phyloP scores from a whole-genome alignment of 306 rosid species.

The Begonia loranthoides region DNA sequence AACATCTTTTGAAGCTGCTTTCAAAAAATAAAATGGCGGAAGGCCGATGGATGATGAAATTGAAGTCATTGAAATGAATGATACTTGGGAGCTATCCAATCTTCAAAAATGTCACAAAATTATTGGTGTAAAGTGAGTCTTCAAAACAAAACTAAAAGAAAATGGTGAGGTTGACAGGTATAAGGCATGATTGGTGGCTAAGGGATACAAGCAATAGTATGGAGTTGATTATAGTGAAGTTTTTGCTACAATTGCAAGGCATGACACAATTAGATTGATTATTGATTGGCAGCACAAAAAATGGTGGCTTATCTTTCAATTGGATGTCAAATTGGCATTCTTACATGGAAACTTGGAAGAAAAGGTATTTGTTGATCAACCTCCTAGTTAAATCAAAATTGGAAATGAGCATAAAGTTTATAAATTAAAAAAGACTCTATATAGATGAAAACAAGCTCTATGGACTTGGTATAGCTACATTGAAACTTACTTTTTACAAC shows the following conservation, averaged over 20 bases:
- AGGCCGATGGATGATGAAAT: no score
- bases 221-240: not conserved
- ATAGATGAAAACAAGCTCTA: not conserved
- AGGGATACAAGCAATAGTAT: not conserved
- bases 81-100: not conserved
- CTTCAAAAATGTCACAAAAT: not conserved
- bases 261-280: no score
- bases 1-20: not conserved
- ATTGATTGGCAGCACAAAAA: no score
- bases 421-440: not conserved
- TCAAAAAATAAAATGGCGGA: not conserved
- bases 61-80: no score
- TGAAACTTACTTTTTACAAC: no score
- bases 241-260: not conserved
- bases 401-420: not conserved
- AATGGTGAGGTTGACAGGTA: not conserved
- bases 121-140: slow-evolving; percentile 4
- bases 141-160: slow-evolving; percentile 2
- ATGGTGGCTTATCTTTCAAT: not conserved
- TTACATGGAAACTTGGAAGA: not conserved
- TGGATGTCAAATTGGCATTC: no score
- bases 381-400: not conserved
- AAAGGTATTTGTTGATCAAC: slow-evolving; percentile 1
- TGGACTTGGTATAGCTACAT: not conserved
- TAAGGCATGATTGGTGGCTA: not conserved